Percentiles rank a stretch among this genome's conserved stretches.
These are phyloP conservation scores for Lasiosphaeria ovina DNA, from an alignment of 495 filamentous ascomycete genomes.

Conservation along the genomic window DNA sequence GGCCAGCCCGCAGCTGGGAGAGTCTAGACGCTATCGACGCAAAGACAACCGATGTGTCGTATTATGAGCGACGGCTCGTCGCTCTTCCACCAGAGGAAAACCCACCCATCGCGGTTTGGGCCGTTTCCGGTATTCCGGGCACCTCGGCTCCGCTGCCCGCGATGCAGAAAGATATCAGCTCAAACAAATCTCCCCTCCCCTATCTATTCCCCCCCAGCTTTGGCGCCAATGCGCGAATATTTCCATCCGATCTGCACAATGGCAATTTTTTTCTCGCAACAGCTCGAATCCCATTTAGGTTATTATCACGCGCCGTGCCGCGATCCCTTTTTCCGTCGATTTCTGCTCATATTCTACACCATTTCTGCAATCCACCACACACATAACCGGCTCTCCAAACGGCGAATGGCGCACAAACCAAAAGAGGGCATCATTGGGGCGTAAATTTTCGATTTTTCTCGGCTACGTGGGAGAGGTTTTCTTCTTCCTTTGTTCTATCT, in stretches of 20 bases:
- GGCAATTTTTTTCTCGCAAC: slow-evolving; percentile 12
- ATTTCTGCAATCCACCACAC: slow-evolving; percentile 16
- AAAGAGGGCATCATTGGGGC: slow-evolving; percentile 37
- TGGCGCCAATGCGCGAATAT: not conserved
- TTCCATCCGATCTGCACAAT: slow-evolving; percentile 7
- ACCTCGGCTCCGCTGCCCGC: not conserved
- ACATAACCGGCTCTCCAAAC: slow-evolving; percentile 26
- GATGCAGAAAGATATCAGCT: not conserved
- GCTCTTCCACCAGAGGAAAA: not conserved
- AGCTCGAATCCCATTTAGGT: slow-evolving; percentile 1
- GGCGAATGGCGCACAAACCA: slow-evolving; percentile 38
- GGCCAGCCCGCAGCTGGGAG: slow-evolving; percentile 18
- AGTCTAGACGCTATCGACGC: slow-evolving; percentile 28
- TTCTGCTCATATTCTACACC: slow-evolving; percentile 27
- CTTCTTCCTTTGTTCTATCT: slow-evolving; percentile 6
- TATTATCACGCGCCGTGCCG: slow-evolving; percentile 6
- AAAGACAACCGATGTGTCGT: slow-evolving; percentile 31
- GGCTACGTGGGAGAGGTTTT: slow-evolving; percentile 1
- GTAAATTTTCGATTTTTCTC: slow-evolving; percentile 25
- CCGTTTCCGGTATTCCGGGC: not conserved
- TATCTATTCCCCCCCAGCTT: not conserved
- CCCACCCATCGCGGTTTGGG: not conserved
- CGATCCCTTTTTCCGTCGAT: slow-evolving; percentile 3
- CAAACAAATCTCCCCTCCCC: not conserved
- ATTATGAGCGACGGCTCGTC: slow-evolving; percentile 29